phyloP scores from a whole-genome alignment of 2,329 filamentous ascomycete genomes.

The Plectosphaerella sp. region DNA sequence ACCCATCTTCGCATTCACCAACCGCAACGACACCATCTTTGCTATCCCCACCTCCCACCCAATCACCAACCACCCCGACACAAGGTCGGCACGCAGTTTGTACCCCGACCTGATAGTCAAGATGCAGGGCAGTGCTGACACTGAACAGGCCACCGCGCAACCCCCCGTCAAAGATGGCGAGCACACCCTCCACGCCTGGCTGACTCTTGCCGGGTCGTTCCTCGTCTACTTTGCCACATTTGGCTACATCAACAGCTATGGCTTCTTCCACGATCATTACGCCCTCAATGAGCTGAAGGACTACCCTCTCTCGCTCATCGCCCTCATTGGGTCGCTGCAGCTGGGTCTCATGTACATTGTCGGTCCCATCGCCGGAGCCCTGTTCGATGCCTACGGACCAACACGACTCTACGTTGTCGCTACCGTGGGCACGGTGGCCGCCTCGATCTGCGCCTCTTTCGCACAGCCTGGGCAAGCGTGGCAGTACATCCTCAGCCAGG shows the following conservation, averaged over 20 bases:
- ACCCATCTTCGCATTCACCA: no score
- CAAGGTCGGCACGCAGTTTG: background rate
- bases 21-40: no score
- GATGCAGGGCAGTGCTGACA: background rate
- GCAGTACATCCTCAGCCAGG: conserved; percentile 33
- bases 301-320: conserved; percentile 30
- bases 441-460: conserved; percentile 7
- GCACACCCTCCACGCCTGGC: conserved; percentile 4
- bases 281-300: conserved; percentile 24
- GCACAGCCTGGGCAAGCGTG: conserved; percentile 18
- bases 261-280: conserved; percentile 40
- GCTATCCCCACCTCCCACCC: no score
- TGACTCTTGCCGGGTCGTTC: conserved; percentile 6
- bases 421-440: conserved; percentile 3
- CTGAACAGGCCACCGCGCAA: background rate
- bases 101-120: background rate
- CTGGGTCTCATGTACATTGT: conserved; percentile 32
- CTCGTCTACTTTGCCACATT: conserved; percentile 9
- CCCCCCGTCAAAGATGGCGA: background rate
- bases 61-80: no score
- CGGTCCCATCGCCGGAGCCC: conserved; percentile 32
- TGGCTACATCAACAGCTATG: conserved; percentile 35
- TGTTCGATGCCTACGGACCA: conserved; percentile 27
- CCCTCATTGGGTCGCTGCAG: conserved; percentile 40
- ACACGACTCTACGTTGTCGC: conserved; percentile 6